Base-by-base conservation (phyloP, 495 filamentous ascomycete species). In the Penicillium alfredii region DNA sequence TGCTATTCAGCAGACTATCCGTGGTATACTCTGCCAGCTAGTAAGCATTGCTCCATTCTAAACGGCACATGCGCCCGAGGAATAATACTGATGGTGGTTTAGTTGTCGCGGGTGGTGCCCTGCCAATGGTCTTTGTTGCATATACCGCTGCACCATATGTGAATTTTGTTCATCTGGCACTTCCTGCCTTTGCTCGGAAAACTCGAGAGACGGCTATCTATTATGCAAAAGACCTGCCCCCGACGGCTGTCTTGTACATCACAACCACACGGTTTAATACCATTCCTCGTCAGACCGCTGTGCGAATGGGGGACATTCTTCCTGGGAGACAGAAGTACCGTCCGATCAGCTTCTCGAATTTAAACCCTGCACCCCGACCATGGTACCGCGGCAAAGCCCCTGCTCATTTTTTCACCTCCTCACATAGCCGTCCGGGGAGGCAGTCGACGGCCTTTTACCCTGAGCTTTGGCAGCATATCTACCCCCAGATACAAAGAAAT, bases 61-160 rank as follows among this genome's bases (percentile, higher is more conserved):
- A 9, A 18, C 12, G n/a, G n/a, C n/a, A n/a, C n/a, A n/a, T n/a
- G n/a, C 16, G 10, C 32, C 29, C 10, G 6, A 9, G 9, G 11
- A 7, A 27, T 25, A 11, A 27, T 30, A 30, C 44, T 44, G 13
- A 45, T 24, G 1, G 8, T 22, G 15, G 4, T 40, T 18, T 26
- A 84, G 81, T 78, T 13, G 55, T 76, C 16, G 48, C 72, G 29
- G 75, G 68, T 38, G 79, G 82, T 44, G 49, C 78, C 8, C 48
- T 83, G 18, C 86, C 85, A 5, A 63, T 88, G 51, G 17, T 78
- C n/a, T 78, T 80, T 53, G 71, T 87, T 9, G 63, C 70, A 3
- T 82, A 77, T 51, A 76, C 69, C 20, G 76, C 76, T 2, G 66
- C 75, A 3, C 82, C 85, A 6, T 86, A 80, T 47, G 83, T 88